phyloP scores from a whole-genome alignment of 1,139 yeast genomes.

The Yamadazyma jaroonii region DNA sequence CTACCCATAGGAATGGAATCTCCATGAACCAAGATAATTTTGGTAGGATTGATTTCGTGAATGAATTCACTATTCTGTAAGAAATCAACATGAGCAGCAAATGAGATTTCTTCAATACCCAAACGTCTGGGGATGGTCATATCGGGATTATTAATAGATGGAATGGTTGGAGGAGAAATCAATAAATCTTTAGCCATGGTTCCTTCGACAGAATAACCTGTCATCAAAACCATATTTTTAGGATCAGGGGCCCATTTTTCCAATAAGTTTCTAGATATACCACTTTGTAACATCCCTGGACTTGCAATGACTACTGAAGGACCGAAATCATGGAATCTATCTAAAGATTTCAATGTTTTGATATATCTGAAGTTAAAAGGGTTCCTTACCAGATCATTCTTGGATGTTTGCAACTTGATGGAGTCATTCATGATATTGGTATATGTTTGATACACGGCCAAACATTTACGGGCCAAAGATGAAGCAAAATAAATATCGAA shows the following conservation, averaged over 20 bases:
- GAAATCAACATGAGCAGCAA: slow-evolving; percentile 98
- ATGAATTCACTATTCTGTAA: slow-evolving; percentile 91
- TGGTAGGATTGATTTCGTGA: slow-evolving; percentile 79
- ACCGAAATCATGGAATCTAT: slow-evolving; percentile 86
- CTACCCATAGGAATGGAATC: slow-evolving; percentile 98
- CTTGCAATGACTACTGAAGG: slow-evolving; percentile 96
- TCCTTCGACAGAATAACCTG: slow-evolving; percentile 98
- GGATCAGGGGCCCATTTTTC: slow-evolving; percentile 99
- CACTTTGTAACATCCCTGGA: slow-evolving; percentile 98
- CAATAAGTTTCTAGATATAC: slow-evolving; percentile 83
- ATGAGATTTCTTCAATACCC: slow-evolving; percentile 90
- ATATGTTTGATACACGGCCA: slow-evolving; percentile 96
- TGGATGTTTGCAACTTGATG: slow-evolving; percentile 71
- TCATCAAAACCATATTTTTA: slow-evolving; percentile 78
- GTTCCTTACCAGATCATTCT: slow-evolving; percentile 32
- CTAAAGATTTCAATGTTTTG: slow-evolving; percentile 74
- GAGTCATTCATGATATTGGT: slow-evolving; percentile 96
- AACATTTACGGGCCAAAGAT: slow-evolving; percentile 88
- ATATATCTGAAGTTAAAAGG: slow-evolving; percentile 91
- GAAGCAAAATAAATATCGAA: slow-evolving; percentile 90
- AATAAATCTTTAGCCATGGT: slow-evolving; percentile 91
- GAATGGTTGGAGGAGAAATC: slow-evolving; percentile 86
- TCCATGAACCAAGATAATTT: slow-evolving; percentile 93
- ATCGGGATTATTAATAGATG: slow-evolving; percentile 77
- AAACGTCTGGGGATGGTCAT: slow-evolving; percentile 82